phyloP scores from a whole-genome alignment of 1,139 yeast genomes.

The Candida glucosophila region DNA sequence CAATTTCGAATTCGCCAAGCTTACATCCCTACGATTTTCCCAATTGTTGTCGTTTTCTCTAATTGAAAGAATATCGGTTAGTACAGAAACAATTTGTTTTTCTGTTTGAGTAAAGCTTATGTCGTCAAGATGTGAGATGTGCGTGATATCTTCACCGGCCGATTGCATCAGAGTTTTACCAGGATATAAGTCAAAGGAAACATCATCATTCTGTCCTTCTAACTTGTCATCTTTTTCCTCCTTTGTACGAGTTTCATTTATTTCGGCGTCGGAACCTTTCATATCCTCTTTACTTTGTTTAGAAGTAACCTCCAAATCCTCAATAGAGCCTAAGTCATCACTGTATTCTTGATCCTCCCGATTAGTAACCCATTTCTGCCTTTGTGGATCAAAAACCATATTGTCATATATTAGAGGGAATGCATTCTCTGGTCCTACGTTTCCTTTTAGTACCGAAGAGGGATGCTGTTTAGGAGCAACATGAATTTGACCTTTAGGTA shows the following conservation, averaged over 20 bases:
- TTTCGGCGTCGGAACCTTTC: constrained; percentile 1
- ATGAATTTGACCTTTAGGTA: constrained; percentile 13
- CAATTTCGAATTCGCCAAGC: constrained; percentile 23
- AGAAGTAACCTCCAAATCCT: constrained; percentile 19
- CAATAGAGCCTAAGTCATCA: constrained; percentile 36
- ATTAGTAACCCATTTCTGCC: constrained; percentile 28
- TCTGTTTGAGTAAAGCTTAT: constrained; percentile 44
- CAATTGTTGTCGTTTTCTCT: constrained; percentile 24
- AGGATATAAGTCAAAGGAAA: constrained; percentile 8
- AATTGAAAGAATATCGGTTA: constrained; percentile 35
- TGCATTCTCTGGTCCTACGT: constrained; percentile 25
- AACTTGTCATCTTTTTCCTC: constrained; percentile 3
- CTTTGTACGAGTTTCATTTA: constrained; percentile 1
- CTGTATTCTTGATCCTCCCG: constrained; percentile 19
- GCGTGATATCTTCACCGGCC: constrained; percentile 31
- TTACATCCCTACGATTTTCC: constrained; percentile 31
- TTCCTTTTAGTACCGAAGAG: constrained; percentile 13
- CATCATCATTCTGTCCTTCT: constrained; percentile 6
- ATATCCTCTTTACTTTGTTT: background rate
- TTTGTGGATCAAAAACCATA: constrained; percentile 30
- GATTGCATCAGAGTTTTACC: background rate
- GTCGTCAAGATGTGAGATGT: constrained; percentile 34
- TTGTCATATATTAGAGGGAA: constrained; percentile 31
- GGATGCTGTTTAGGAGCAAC: constrained; percentile 5
- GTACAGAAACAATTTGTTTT: constrained; percentile 33